These are phyloP conservation scores for Coccomyxa subellipsoidea DNA, from an alignment of 163 green algal species.

Conservation along the genomic window DNA sequence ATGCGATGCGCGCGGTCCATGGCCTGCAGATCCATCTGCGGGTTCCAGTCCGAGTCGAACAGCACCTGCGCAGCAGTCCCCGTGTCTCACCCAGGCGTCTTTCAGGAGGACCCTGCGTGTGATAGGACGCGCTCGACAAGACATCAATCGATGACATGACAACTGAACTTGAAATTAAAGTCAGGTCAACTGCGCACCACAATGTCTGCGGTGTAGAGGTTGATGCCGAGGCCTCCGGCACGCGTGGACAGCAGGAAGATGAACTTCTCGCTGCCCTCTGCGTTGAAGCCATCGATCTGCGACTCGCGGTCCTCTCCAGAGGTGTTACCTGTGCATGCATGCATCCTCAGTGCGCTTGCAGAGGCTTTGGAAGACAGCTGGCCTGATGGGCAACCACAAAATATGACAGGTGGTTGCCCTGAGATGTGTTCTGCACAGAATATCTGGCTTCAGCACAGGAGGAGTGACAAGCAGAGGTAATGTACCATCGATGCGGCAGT, in stretches of 20 bases:
- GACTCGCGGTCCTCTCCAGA: conserved; percentile 89
- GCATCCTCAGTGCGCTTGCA: background rate
- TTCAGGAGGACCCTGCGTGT: no score
- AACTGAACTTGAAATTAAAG: no score
- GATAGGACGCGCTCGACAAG: no score
- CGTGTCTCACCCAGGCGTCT: no score
- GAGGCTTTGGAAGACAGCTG: no score
- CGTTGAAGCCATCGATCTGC: conserved; percentile 76
- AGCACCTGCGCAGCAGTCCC: conserved; percentile 39
- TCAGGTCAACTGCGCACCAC: no score
- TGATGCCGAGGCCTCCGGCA: conserved; percentile 95
- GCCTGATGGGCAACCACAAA: no score
- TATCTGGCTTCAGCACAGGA: background rate
- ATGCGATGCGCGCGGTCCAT: conserved; percentile 99
- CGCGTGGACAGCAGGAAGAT: conserved; percentile 94
- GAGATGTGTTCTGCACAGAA: no score
- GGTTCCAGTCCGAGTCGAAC: conserved; percentile 96
- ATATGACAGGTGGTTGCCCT: no score
- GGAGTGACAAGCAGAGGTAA: background rate
- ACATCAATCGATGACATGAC: no score
- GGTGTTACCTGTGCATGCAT: conserved; percentile 80
- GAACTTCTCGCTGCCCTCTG: conserved; percentile 85
- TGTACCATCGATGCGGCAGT: conserved; percentile 45
- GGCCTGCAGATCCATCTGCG: conserved; percentile 89
- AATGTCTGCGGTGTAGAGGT: conserved; percentile 94